Conservation (phyloP, 78 protist genomes). For the Goniomonas avonlea region DNA sequence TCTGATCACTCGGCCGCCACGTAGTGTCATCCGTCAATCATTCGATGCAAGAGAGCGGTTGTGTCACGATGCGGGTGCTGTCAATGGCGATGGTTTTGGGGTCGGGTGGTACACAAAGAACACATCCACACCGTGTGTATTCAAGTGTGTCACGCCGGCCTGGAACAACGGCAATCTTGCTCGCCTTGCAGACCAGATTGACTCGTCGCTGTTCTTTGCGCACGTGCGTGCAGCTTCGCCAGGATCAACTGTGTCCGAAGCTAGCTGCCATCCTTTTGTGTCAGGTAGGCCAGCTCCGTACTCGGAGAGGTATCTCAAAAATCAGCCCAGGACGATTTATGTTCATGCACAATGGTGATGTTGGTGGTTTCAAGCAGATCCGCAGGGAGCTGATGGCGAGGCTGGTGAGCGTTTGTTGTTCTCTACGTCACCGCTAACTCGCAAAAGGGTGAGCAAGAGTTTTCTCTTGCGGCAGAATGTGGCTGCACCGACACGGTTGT, state of each 20-base stretch:
- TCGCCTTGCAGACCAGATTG: constrained; percentile 8
- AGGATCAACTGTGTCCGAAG: constrained; percentile 29
- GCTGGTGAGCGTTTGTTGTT: not conserved
- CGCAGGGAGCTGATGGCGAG: constrained; percentile 1
- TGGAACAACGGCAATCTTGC: constrained; percentile 45
- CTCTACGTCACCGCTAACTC: not conserved
- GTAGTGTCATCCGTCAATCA: constrained; percentile 31
- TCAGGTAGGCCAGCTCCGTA: no score
- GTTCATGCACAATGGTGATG: constrained; percentile 57
- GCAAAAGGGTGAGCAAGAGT: no score
- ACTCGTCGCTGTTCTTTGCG: constrained; percentile 38
- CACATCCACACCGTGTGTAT: constrained; percentile 35
- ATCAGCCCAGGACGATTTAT: constrained; percentile 25
- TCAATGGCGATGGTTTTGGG: constrained; percentile 57
- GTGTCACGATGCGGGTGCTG: not conserved
- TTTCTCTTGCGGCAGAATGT: not conserved
- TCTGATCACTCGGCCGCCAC: constrained; percentile 32
- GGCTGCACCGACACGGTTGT: not conserved
- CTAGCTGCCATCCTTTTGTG: constrained; percentile 45
- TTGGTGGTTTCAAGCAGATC: constrained; percentile 15
- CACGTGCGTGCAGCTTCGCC: constrained; percentile 54
- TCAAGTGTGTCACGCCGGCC: constrained; percentile 40
- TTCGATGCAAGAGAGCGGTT: constrained; percentile 19
- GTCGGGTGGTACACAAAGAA: constrained; percentile 50
- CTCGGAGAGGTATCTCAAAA: no score